Evolutionary conservation across 345 rosid species (phyloP).

Genomic region (Trapa incisa): DNA sequence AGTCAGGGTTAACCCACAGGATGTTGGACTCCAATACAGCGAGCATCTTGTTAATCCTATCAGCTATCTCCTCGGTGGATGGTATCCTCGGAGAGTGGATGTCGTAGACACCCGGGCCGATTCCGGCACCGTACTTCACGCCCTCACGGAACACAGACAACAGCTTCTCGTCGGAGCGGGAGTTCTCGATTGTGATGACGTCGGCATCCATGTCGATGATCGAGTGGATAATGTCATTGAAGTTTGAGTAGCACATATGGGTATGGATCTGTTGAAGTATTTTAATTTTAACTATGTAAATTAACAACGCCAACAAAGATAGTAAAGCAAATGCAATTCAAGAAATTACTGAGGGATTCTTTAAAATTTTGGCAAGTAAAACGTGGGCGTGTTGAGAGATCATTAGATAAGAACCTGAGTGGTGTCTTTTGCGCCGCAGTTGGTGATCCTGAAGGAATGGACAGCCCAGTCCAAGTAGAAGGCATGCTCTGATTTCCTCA

Average conservation of each 20-base stretch:
- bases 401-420: constrained; percentile 12
- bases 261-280: constrained; percentile 65
- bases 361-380: too few relatives aligned
- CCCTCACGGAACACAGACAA: constrained; percentile 97
- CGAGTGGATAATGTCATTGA: constrained; percentile 95
- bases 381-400: too few relatives aligned
- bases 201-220: constrained; percentile 97
- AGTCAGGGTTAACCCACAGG: constrained; percentile 97
- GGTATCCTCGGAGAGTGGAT: constrained; percentile 98
- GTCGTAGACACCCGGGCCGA: constrained; percentile 96
- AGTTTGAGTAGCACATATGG: constrained; percentile 99
- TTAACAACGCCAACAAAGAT: too few relatives aligned
- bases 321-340: too few relatives aligned
- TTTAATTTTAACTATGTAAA: too few relatives aligned
- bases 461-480: constrained; percentile 99
- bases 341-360: too few relatives aligned
- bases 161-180: constrained; percentile 96
- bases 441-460: constrained; percentile 97
- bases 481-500: constrained; percentile 90
- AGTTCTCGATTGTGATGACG: constrained; percentile 97
- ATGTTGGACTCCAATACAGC: constrained; percentile 81
- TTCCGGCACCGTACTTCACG: constrained; percentile 92
- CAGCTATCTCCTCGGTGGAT: constrained; percentile 82
- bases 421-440: constrained; percentile 69
- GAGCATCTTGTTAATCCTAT: constrained; percentile 91